Base-by-base conservation (phyloP, 352 stramenopile genomes). In the Halophytophthora batemanensis region DNA sequence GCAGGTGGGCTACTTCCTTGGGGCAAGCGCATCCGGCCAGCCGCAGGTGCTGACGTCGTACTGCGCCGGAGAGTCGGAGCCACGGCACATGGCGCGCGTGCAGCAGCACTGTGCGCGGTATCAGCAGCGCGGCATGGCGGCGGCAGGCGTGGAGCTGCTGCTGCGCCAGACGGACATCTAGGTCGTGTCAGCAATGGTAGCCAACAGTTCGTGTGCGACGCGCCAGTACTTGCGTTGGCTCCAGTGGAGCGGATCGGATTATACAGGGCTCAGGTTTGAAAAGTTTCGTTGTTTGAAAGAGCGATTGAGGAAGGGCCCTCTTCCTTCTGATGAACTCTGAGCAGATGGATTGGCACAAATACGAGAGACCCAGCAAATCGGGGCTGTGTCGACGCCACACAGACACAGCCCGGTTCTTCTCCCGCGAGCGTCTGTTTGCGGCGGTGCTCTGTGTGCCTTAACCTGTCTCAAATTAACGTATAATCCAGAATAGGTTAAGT, bases 1-100 rank as follows among this genome's bases (percentile, higher is more conserved):
- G 6, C 50, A 89, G 74, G 65, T 89, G 31, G 75, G 67, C 2
- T 87, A 90, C 59, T 85, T 87, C 45, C 58, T 66, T 5, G 17
- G 44, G 23, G 21, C n/a, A 4, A 31, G 18, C 23, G 7, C 39
- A 60, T 7, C 45, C 22, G 15, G 25, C 50, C 51, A 21, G 58
- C 41, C 49, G 48, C 19, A 65, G 17, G 56, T 89, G 11, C 50
- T 89, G 34, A 69, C 64, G 21, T 89, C 76, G 7, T 91, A 82
- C 52, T 91, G 74, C 56, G 67, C 67, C 3, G 72, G 65, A 31
- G 44, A 50, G 15, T 64, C 54, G 7, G 39, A 36, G 19, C 13
- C 41, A 15, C 33, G 43, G 12, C 50, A 71, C 31, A 42, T 4
- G 12, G 45, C 55, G 28, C 53, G 53, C 17, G 50, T 69, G 21